phyloP scores from a whole-genome alignment of 2,329 filamentous ascomycete genomes.

The Aspergillus hortae region DNA sequence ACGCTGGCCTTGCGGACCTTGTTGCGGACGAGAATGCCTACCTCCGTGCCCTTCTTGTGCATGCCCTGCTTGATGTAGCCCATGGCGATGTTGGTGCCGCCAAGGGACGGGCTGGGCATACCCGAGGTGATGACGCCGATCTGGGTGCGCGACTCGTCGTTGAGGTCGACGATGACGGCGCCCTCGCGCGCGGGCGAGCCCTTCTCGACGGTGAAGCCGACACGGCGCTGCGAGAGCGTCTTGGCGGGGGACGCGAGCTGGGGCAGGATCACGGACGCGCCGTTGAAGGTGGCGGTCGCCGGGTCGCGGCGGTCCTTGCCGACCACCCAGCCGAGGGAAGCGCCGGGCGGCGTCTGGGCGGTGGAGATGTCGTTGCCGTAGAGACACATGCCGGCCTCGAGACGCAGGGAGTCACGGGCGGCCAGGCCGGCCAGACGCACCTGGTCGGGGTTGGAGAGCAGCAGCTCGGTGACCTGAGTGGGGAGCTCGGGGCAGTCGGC shows the following conservation, averaged over 20 bases:
- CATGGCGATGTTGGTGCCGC: slow-evolving; percentile 89
- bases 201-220: slow-evolving; percentile 73
- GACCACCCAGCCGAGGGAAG: slow-evolving; percentile 73
- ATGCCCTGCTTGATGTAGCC: slow-evolving; percentile 77
- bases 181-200: slow-evolving; percentile 89
- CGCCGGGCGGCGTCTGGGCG: slow-evolving; percentile 65
- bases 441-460: slow-evolving; percentile 63
- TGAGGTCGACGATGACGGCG: slow-evolving; percentile 65
- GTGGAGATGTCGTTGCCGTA: slow-evolving; percentile 98
- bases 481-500: slow-evolving; percentile 49
- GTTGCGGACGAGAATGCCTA: slow-evolving; percentile 73
- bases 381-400: slow-evolving; percentile 98
- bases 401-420: slow-evolving; percentile 82
- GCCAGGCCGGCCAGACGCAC: slow-evolving; percentile 83
- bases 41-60: slow-evolving; percentile 80
- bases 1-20: slow-evolving; percentile 71
- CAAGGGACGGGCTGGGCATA: slow-evolving; percentile 79
- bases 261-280: slow-evolving; percentile 69
- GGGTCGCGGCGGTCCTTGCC: slow-evolving; percentile 67
- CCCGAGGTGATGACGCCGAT: slow-evolving; percentile 85
- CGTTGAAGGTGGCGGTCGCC: slow-evolving; percentile 70
- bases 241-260: slow-evolving; percentile 61
- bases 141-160: slow-evolving; percentile 55
- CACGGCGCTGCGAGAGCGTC: slow-evolving; percentile 66
- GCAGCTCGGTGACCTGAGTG: slow-evolving; percentile 59